Evolutionary conservation across 2,329 filamentous ascomycete genomes (phyloP).

Genomic region (Nothophaeocryptopus gaeumannii): DNA sequence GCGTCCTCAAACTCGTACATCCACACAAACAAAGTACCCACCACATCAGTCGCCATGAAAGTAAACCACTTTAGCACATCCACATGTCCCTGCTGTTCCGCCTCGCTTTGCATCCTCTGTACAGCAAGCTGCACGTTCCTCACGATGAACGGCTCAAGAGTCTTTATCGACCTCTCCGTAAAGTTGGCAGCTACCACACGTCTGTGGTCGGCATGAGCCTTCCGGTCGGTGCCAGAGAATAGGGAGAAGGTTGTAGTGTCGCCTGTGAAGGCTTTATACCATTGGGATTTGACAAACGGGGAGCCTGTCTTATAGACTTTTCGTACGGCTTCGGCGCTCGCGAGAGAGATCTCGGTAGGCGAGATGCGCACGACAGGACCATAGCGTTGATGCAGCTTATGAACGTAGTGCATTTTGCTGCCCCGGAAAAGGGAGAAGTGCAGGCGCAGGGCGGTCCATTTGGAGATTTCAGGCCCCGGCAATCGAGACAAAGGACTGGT

Average conservation of each 20-base stretch:
- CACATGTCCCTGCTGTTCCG: neutral
- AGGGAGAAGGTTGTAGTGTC: neutral
- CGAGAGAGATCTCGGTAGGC: conserved; percentile 57
- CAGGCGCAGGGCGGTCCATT: conserved; percentile 48
- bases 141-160: conserved; percentile 7
- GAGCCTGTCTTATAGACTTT: conserved; percentile 53
- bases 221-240: conserved; percentile 2
- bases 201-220: conserved; percentile 3
- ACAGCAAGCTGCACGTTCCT: neutral
- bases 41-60: neutral
- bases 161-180: conserved; percentile 5
- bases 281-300: conserved; percentile 2
- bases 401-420: conserved; percentile 41
- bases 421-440: conserved; percentile 32
- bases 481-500: conserved; percentile 21
- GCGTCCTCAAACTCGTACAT: neutral
- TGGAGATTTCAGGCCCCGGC: conserved; percentile 43
- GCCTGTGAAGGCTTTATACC: conserved; percentile 1
- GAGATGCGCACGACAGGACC: conserved; percentile 48
- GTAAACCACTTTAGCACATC: conserved; percentile 8
- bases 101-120: neutral
- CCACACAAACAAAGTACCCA: neutral
- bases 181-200: conserved; percentile 3
- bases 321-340: conserved; percentile 79
- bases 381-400: conserved; percentile 46